Evolutionary conservation across 805 yeast species (phyloP), one percentile per base, ranked within the genome.

Genomic region (Metschnikowia continentalis): DNA sequence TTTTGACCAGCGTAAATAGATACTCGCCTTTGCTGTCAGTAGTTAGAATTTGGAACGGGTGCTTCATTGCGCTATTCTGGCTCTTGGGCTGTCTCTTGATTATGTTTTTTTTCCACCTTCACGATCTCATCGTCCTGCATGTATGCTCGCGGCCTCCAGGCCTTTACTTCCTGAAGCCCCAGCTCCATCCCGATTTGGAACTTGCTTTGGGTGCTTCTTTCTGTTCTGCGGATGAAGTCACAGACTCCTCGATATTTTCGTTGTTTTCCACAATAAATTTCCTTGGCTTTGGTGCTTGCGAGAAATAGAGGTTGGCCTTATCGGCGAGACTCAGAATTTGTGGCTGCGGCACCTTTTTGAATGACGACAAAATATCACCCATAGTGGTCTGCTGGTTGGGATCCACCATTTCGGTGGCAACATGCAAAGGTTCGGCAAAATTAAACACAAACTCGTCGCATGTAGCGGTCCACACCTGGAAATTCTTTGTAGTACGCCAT

Each of bases 31-130:
- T 63, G 4, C 61, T 60, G 57, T 72, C 77, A n/a, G 79, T 57
- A 3, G 76, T 60, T 2, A 83, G 64, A 35, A 80, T 72, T 61
- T 86, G 92, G 62, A 82, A 80, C 15, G 94, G 94, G 61, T 88
- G 91, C 59, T 83, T 83, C 82, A 84, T 78, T 26, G 5, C 33
- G 39, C 7, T 6, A 22, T 11, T 17, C 26, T 8, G 22, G 26
- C 17, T 26, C 15, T 14, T 5, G 22, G n/a, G 23, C 32, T 38
- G 41, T 17, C 14, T 11, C 17, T 38, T 13, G n/a, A 38, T 5
- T 3, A 3, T n/a, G 26, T 15, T 20, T 42, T 53, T 53, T 51
- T 51, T 37, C 42, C 51, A 43, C 19, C 51, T 41, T 30, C 17
- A 14, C n/a, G 8, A 19, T 43, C 51, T 43, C 55, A 47, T 44